Evolutionary conservation across 1,284 basidiomycete genomes (phyloP), one percentile per base, ranked within the genome.

Genomic region (Ceratobasidium papillatum): DNA sequence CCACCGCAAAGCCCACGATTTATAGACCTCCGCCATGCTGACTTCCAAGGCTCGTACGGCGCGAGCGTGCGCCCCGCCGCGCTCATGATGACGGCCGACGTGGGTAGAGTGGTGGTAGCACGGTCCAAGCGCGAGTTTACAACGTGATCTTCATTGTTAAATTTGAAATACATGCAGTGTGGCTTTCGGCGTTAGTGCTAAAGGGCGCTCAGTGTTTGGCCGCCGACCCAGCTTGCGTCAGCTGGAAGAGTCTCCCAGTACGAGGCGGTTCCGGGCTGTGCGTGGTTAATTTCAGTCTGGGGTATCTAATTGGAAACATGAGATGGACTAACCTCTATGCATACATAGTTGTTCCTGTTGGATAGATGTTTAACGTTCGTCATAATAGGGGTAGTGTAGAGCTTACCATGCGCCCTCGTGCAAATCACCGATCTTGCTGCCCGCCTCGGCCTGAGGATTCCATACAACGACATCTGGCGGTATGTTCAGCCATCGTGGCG

Each of bases 341-440:
- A 96, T 45, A 95, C 86, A 79, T 89, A 96, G 74, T 83, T 86
- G 77, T 94, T 88, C 94, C 91, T 95, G 74, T 19, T 34, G 22
- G n/a, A 41, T n/a, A 45, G 7, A 22, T 47, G 36, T 38, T 25
- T 36, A 68, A 30, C 52, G 11, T 36, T 19, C 22, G 12, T 63
- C 32, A 9, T 45, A 25, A 32, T 14, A 49, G 30, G 49, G 30
- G 45, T 22, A 27, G 32, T 45, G 19, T 34, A n/a, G 12, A 77
- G 83, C 88, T 77, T 83, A 94, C 94, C 94, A 97, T 81, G 94
- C 95, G 0, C 87, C 87, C 1, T 87, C 86, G 80, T 96, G 93
- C 93, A 97, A 94, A 79, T 97, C 95, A 11, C 82, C 88, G 8
- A 96, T 92, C 79, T 89, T 91, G 59, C 85, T 84, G 0, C 94